Conservation (phyloP, 805 yeast species). For the Teunomyces panamensis region DNA sequence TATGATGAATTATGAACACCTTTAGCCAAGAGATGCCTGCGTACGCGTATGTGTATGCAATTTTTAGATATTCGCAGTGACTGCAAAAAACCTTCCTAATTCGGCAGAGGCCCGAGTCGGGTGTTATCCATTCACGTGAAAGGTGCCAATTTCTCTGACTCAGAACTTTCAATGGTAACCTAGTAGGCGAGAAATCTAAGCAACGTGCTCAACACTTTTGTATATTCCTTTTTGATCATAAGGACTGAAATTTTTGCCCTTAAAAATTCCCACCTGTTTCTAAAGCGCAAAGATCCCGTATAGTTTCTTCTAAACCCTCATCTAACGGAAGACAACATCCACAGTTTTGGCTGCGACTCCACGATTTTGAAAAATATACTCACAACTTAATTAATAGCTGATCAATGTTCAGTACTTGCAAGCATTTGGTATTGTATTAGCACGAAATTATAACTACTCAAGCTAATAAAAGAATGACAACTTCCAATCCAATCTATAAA, state of each 20-base stretch:
- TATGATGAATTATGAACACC: background rate
- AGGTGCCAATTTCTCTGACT: conserved; percentile 6
- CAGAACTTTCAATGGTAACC: background rate
- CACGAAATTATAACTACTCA: background rate
- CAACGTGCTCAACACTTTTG: background rate
- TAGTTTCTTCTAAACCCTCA: background rate
- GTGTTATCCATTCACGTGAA: conserved; percentile 7
- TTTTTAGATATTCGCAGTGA: background rate
- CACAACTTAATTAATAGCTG: background rate
- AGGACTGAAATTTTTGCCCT: background rate
- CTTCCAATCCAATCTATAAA: conserved; percentile 21
- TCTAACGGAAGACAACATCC: background rate
- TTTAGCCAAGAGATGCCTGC: no score
- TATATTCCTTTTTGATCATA: background rate
- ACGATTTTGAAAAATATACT: background rate
- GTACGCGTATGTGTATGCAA: background rate
- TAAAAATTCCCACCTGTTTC: background rate
- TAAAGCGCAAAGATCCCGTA: background rate
- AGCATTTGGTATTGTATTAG: conserved; percentile 19
- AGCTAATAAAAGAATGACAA: background rate
- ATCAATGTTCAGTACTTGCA: conserved; percentile 13
- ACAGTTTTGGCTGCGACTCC: conserved; percentile 5
- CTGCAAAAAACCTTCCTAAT: background rate
- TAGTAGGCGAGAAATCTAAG: background rate
- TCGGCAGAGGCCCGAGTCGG: background rate